Base-by-base conservation (phyloP, 768 basidiomycete species). In the Boletus bicolor region DNA sequence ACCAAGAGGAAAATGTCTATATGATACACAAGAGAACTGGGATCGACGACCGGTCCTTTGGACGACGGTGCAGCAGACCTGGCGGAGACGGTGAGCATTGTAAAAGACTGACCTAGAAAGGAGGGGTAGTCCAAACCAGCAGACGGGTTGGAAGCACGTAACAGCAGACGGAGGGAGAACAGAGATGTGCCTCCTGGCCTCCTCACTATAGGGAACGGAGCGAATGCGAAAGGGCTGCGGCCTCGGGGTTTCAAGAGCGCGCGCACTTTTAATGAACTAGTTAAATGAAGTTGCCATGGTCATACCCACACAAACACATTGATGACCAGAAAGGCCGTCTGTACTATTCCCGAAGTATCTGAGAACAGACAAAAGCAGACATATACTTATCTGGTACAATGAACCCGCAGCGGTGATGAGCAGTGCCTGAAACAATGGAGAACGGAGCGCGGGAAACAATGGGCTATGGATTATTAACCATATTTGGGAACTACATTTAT, bases 1-100 rank as follows among this genome's bases (percentile, higher is more conserved):
- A 73, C 68, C 53, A 81, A 51, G 47, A 85, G 64, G 61, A 81
- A 71, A 42, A 84, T 64, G 70, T 79, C 72, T 46, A 81, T 59
- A 53, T 77, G 73, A 59, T 62, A 68, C n/a, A 75, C 66, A 7
- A 76, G 48, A 30, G 54, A 35, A 28, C 38, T 12, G 15, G 64
- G 15, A 12, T 58, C 30, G 26, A 54, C 46, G 50, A n/a, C 1
- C 36, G 54, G 42, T 3, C 11, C 8, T 10, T 9, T 7, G 45
- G 49, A n/a, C 6, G 54, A 8, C 7, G 10, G 7, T 28, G 61
- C 7, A 35, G 43, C 1, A 43, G 51, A 4, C 7, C 14, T 9
- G 14, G 54, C n/a, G 7, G 51, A 32, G 7, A 9, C 3, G 7
- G 53, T n/a, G n/a, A 57, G 17, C 59, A 59, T 64, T 17, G 42